phyloP scores from a whole-genome alignment of 2,329 filamentous ascomycete genomes.

The Aspergillus japonicus region DNA sequence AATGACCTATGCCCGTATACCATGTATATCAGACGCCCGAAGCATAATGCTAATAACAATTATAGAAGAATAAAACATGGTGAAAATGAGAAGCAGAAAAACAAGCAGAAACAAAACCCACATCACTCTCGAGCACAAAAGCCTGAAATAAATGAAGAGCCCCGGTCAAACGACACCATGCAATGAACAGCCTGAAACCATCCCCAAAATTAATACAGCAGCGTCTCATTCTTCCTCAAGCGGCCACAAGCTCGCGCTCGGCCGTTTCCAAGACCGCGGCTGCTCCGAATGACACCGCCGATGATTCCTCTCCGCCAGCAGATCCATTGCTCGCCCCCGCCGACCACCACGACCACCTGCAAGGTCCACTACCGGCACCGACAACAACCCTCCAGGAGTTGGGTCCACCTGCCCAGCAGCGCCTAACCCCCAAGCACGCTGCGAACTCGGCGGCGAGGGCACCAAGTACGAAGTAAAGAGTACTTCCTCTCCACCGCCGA shows the following conservation, averaged over 20 bases:
- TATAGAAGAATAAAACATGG: too few species aligned
- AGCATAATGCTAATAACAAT: too few species aligned
- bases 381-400: not conserved
- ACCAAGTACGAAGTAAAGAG: constrained; percentile 23
- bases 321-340: not conserved
- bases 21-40: too few species aligned
- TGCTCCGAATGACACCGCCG: constrained; percentile 40
- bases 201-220: too few species aligned
- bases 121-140: too few species aligned
- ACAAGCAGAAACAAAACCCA: too few species aligned
- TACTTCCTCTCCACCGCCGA: constrained; percentile 12
- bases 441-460: constrained; percentile 6
- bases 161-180: too few species aligned
- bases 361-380: constrained; percentile 3
- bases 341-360: constrained; percentile 2
- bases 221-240: constrained; percentile 30
- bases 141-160: too few species aligned
- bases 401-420: not conserved
- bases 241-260: constrained; percentile 37
- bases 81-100: too few species aligned
- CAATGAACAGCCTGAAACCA: too few species aligned
- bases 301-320: constrained; percentile 28
- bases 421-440: not conserved
- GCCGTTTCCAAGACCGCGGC: constrained; percentile 38
- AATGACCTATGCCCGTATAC: too few species aligned